These are phyloP conservation scores for Aspergillus niger DNA, from an alignment of 2,329 filamentous ascomycete species.

Conservation along the genomic window DNA sequence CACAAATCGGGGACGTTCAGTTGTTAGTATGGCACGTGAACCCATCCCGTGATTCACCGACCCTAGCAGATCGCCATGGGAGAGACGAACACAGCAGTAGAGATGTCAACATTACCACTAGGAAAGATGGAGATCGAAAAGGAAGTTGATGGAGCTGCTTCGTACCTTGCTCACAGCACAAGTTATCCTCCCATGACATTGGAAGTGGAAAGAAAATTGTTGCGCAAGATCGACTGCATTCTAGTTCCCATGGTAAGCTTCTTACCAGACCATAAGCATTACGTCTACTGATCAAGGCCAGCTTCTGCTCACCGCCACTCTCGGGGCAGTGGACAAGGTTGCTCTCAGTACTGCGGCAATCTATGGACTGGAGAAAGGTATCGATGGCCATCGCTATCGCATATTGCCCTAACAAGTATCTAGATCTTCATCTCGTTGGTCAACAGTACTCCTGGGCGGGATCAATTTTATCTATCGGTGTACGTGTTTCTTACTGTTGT, in stretches of 20 bases:
- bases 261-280: no score
- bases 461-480: slow-evolving; percentile 31
- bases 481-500: background rate
- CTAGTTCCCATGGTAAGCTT: slow-evolving; percentile 58
- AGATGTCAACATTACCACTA: no score
- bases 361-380: slow-evolving; percentile 47
- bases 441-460: slow-evolving; percentile 56
- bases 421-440: slow-evolving; percentile 51
- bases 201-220: slow-evolving; percentile 28
- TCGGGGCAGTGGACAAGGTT: slow-evolving; percentile 34
- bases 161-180: slow-evolving; percentile 25
- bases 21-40: no score
- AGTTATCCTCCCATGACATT: slow-evolving; percentile 25
- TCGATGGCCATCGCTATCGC: background rate
- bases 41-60: no score
- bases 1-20: no score
- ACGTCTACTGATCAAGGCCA: slow-evolving; percentile 1
- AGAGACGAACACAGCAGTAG: no score
- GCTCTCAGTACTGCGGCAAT: slow-evolving; percentile 49
- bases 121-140: background rate
- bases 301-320: slow-evolving; percentile 31
- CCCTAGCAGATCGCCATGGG: no score
- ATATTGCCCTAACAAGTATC: background rate
- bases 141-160: slow-evolving; percentile 28
- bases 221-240: slow-evolving; percentile 58